A percentile compares a stretch with the other conserved stretches of the same genome.
phyloP scores from a whole-genome alignment of 129 eudicot species.

The Helianthus annuus region DNA sequence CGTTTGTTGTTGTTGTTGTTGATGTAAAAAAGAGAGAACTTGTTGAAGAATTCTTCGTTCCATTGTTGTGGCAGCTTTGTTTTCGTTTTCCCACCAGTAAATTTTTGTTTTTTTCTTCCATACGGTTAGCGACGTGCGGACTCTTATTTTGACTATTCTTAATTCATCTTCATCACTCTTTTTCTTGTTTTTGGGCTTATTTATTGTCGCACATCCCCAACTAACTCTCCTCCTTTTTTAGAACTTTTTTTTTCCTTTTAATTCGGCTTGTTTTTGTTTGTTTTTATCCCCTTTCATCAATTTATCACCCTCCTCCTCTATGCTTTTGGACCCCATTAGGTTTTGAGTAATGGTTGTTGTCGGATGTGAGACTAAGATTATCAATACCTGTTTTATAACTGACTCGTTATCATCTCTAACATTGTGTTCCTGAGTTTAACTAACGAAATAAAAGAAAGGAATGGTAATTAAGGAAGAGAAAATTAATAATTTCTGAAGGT shows the following conservation, averaged over 20 bases:
- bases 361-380: no score
- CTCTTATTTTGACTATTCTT: conserved; percentile 19
- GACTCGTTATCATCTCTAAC: no score
- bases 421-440: no score
- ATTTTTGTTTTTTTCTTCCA: conserved; percentile 25
- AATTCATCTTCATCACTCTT: background rate
- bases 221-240: conserved; percentile 14
- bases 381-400: no score
- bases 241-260: background rate
- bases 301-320: no score
- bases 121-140: conserved; percentile 39
- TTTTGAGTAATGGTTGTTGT: no score
- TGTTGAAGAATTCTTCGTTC: conserved; percentile 54
- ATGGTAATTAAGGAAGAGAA: no score
- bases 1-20: conserved; percentile 31
- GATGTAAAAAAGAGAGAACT: conserved; percentile 33
- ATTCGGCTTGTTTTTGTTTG: background rate
- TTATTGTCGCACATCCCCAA: conserved; percentile 24
- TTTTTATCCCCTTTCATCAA: no score
- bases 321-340: no score
- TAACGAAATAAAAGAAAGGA: no score
- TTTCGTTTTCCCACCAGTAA: conserved; percentile 58
- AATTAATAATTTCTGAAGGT: no score
- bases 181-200: conserved; percentile 15
- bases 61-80: conserved; percentile 54